Percentiles rank a stretch among this genome's conserved stretches.
Evolutionary conservation across 176 grass and related monocot species (phyloP).

Genomic region (Chrysopogon serrulatus): DNA sequence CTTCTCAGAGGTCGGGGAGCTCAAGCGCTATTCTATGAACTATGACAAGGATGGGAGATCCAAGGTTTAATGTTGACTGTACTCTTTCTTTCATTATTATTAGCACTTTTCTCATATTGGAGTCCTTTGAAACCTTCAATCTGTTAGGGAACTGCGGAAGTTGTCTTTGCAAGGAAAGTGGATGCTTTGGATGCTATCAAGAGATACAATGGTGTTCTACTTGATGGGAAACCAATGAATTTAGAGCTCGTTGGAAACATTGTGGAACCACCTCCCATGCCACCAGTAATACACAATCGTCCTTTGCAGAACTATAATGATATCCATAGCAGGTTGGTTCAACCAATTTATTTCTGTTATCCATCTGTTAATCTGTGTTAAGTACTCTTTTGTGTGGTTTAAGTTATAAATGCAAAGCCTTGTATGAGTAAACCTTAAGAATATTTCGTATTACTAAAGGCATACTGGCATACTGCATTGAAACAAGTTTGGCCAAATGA

Average conservation of each 20-base stretch:
- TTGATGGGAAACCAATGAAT: slow-evolving; percentile 92
- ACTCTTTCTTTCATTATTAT: slow-evolving; percentile 9
- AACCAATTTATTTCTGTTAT: not conserved
- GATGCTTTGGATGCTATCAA: slow-evolving; percentile 78
- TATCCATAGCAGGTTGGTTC: slow-evolving; percentile 42
- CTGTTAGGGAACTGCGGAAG: slow-evolving; percentile 77
- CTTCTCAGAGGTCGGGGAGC: slow-evolving; percentile 75
- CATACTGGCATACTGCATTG: not conserved
- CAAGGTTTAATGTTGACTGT: slow-evolving; percentile 42
- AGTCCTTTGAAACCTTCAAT: not conserved
- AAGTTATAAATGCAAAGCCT: not conserved
- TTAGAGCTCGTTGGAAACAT: slow-evolving; percentile 74
- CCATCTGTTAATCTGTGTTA: not conserved
- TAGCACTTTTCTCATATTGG: not conserved
- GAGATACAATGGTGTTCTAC: slow-evolving; percentile 77
- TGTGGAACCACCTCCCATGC: slow-evolving; percentile 25
- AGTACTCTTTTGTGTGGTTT: not conserved
- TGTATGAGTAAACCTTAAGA: not conserved
- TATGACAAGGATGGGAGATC: slow-evolving; percentile 78
- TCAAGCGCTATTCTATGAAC: slow-evolving; percentile 84
- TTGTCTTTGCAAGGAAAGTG: slow-evolving; percentile 77
- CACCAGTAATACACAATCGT: slow-evolving; percentile 18
- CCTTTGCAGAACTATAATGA: slow-evolving; percentile 41
- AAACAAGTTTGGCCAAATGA: not conserved
- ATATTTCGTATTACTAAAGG: not conserved